Conservation (phyloP, 192 early-diverging fungal species). For the Coemansia umbellata region DNA sequence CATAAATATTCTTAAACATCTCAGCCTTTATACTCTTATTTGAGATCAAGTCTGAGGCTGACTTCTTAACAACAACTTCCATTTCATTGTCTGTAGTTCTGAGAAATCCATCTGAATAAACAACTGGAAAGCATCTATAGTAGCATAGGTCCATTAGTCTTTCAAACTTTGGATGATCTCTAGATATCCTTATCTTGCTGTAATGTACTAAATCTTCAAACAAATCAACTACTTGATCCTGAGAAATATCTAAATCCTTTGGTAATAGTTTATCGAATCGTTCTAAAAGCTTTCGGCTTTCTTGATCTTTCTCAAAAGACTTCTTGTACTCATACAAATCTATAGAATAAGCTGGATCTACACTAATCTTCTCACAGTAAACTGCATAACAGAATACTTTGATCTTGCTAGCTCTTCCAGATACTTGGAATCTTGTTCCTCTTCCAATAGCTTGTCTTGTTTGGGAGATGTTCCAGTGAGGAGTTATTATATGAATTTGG, state of each 20-base stretch:
- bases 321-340: slow-evolving; percentile 17
- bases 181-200: too few relatives aligned
- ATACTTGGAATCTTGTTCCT: slow-evolving; percentile 9
- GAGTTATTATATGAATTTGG: slow-evolving; percentile 12
- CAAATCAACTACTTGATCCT: too few relatives aligned
- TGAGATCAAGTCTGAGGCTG: too few relatives aligned
- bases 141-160: too few relatives aligned
- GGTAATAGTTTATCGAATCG: too few relatives aligned
- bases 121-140: too few relatives aligned
- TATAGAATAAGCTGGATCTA: slow-evolving; percentile 6
- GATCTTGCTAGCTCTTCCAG: neutral
- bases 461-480: slow-evolving; percentile 18
- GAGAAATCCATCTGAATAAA: neutral
- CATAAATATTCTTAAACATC: too few relatives aligned
- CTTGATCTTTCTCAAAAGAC: slow-evolving; percentile 9
- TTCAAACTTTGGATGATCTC: too few relatives aligned
- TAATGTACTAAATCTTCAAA: too few relatives aligned
- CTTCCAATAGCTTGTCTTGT: slow-evolving; percentile 16
- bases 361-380: neutral
- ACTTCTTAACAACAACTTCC: neutral
- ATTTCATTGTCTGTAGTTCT: neutral
- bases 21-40: too few relatives aligned
- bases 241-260: too few relatives aligned
- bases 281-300: neutral
- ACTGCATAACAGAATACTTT: slow-evolving; percentile 16